A percentile compares a stretch with the other conserved stretches of the same genome.
phyloP scores from a whole-genome alignment of 2,329 filamentous ascomycete species.

The Trichoderma atroviride region DNA sequence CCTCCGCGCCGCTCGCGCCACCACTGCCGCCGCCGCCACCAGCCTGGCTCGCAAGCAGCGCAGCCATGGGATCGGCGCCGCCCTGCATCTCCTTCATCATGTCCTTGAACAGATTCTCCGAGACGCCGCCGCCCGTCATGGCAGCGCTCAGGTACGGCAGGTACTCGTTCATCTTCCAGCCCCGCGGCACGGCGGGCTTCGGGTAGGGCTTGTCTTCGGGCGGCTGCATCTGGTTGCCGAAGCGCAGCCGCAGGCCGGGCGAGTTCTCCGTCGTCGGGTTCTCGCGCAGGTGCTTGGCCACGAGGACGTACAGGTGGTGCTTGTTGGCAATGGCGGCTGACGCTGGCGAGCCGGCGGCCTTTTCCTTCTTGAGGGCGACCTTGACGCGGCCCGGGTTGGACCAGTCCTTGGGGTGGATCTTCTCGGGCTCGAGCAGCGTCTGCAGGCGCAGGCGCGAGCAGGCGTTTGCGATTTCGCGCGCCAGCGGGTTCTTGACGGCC shows the following conservation, averaged over 20 bases:
- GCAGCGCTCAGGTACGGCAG: conserved; percentile 87
- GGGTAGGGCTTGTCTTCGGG: conserved; percentile 69
- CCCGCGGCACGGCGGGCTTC: conserved; percentile 73
- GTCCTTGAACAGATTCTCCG: conserved; percentile 91
- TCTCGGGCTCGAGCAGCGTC: conserved; percentile 85
- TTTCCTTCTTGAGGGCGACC: conserved; percentile 59
- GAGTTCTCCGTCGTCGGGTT: conserved; percentile 75
- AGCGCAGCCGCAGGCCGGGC: conserved; percentile 69
- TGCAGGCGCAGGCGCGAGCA: conserved; percentile 70
- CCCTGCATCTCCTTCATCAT: conserved; percentile 91
- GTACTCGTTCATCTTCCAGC: conserved; percentile 87
- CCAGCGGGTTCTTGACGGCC: conserved; percentile 83
- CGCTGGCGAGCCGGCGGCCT: conserved; percentile 19
- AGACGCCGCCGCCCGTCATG: conserved; percentile 89
- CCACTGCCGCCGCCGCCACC: conserved; percentile 29
- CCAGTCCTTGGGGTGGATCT: conserved; percentile 96
- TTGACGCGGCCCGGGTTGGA: conserved; percentile 90
- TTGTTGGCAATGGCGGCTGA: conserved; percentile 65
- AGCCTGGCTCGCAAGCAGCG: conserved; percentile 44
- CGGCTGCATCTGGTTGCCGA: conserved; percentile 69
- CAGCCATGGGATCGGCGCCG: conserved; percentile 50
- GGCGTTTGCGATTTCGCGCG: conserved; percentile 86
- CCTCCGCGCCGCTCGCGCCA: conserved; percentile 32
- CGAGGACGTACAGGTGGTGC: conserved; percentile 82
- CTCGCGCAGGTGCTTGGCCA: conserved; percentile 73